Base-by-base conservation (phyloP, 306 rosid species). In the Malus fusca region DNA sequence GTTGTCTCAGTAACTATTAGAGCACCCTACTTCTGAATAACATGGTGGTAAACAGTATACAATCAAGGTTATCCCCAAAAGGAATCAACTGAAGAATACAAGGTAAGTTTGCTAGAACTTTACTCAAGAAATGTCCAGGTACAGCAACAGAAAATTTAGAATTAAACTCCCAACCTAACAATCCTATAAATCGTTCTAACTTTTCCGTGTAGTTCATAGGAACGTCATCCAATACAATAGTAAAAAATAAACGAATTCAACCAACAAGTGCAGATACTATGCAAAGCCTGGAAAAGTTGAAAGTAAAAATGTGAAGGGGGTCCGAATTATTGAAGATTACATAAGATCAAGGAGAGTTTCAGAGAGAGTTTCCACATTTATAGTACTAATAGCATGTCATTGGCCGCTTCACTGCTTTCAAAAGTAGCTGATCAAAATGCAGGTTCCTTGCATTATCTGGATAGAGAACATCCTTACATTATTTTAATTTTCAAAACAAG, bases 1-100 rank as follows among this genome's bases (percentile, higher is more conserved):
- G 75, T 55, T 75, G 62, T 53, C 53, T 83, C 66, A 80, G 76
- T 33, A 74, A 69, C 43, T 30, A 74, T 64, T 76, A 37, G 63
- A 71, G 4, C 4, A 5, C 66, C 67, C 53, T 25, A 37, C 23
- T 25, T 73, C 56, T 15, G 3, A 9, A 59, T 2, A 33, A 13
- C 17, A 35, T 11, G 33, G n/a, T 68, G 35, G 15, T 18, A 25
- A 73, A 14, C 23, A 28, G 2, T 37, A 42, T 46, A 73, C 21
- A 73, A 22, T 59, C 18, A 60, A 14, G 31, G 55, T 59, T 59
- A 23, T 22, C 2, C 12, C 56, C 19, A 9, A 40, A 40, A 61
- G 18, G 8, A 26, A 74, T 19, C 43, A 60, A 60, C 56, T 17
- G 2, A 56, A 55, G 74, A 55, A 35, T 14, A n/a, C 37, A 66